Evolutionary conservation across 1,284 basidiomycete species (phyloP), one percentile per base, ranked within the genome.

Genomic region (Ceratorhiza oryzae-sativae): DNA sequence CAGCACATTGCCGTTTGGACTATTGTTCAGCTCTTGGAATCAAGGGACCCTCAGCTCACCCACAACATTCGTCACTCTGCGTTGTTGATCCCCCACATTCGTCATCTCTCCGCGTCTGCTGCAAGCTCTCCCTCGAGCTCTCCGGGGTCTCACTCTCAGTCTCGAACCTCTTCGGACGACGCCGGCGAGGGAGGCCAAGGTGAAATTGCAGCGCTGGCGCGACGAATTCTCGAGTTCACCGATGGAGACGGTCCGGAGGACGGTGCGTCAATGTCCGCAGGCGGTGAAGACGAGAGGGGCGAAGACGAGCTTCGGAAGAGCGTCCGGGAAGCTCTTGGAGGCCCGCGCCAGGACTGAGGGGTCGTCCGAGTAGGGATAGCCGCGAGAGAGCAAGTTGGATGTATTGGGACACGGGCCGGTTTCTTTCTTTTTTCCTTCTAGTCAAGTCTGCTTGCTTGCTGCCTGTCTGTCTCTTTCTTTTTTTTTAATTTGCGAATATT

Each of bases 1-100:
- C 97, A 98, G 81, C 97, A 99, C 80, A 99, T 99, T 77, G 97
- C 97, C 34, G 96, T 99, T 49, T 98, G 95, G 95, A 98, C 97
- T 0, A 96, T 98, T 75, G 96, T 98, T 12, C 97, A 99, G 79
- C 83, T 99, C 32, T 86, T 99, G 32, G 97, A 99, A 80, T 95
- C 94, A 32, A 93, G 94, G 75, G 95, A 97, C 80, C 89, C 92
- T n/a, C 90, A 93, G 78, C 84, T 98, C 53, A 92, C 92, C 72
- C 90, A 87, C 80, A 95, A 93, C 82, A 95, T 98, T 79, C 92
- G 94, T 71, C 87, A 82, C 74, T 97, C 95, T 0, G 85, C 84
- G 68, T 83, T 93, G 72, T 84, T 98, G 75, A 87, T 94, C 58
- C 89, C 93, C 10, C 92, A 93, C 73, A 95, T 97, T 75, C 88